phyloP scores from a whole-genome alignment of 805 yeast species.

The Metschnikowia corniflorae region DNA sequence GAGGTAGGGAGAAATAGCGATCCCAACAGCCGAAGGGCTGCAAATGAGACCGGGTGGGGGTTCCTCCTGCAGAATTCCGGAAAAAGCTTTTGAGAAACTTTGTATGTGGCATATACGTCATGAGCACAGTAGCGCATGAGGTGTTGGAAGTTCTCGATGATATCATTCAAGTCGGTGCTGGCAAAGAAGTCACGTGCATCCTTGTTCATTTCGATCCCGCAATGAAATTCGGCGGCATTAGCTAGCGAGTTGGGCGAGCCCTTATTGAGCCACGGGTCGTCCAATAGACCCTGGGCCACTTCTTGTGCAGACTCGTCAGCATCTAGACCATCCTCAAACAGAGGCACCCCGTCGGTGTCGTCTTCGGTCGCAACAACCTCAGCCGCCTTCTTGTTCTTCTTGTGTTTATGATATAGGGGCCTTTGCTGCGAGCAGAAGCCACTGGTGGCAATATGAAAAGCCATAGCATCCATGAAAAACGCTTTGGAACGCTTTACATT shows the following conservation, averaged over 20 bases:
- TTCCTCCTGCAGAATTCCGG: slow-evolving; percentile 65
- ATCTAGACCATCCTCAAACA: slow-evolving; percentile 4
- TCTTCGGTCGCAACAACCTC: slow-evolving; percentile 16
- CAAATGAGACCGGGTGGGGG: slow-evolving; percentile 94
- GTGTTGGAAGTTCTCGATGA: slow-evolving; percentile 53
- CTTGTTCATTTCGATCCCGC: slow-evolving; percentile 66
- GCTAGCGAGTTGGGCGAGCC: slow-evolving; percentile 78
- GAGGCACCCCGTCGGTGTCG: slow-evolving; percentile 10
- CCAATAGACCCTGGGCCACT: slow-evolving; percentile 33
- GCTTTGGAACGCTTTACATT: slow-evolving; percentile 60
- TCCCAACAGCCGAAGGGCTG: slow-evolving; percentile 74
- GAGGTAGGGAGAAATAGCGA: slow-evolving; percentile 77
- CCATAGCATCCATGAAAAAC: slow-evolving; percentile 87
- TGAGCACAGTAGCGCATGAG: slow-evolving; percentile 78
- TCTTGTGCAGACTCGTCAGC: slow-evolving; percentile 21
- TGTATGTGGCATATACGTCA: slow-evolving; percentile 76
- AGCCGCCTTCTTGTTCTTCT: slow-evolving; percentile 32
- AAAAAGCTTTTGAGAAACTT: slow-evolving; percentile 61
- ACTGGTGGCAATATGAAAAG: slow-evolving; percentile 81
- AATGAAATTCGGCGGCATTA: slow-evolving; percentile 76
- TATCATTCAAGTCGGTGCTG: slow-evolving; percentile 48
- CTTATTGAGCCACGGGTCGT: slow-evolving; percentile 81
- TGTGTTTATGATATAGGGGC: slow-evolving; percentile 65
- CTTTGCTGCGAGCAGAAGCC: slow-evolving; percentile 95
- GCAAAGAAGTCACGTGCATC: slow-evolving; percentile 61